Evolutionary conservation across 495 filamentous ascomycete genomes (phyloP), one percentile per base, ranked within the genome.

Genomic region (Neurospora sp.): DNA sequence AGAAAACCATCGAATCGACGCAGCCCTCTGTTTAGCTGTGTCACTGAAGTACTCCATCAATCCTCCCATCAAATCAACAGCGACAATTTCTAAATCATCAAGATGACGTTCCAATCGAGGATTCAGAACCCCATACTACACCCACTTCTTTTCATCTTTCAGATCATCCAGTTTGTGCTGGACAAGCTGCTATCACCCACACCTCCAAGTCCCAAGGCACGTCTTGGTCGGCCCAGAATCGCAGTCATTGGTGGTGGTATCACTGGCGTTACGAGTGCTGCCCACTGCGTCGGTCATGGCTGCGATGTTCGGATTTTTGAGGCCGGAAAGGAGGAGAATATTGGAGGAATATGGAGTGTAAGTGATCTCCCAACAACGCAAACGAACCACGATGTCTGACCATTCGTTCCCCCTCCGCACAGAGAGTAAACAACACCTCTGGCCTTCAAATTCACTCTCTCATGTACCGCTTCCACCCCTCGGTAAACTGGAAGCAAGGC

Each of bases 401-500:
- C 39, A 41, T 3, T n/a, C 12, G 1, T 72, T 48, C 22, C 22
- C 22, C 10, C 4, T 59, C 10, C 31, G 9, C 18, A 20, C 48
- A 93, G 90, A 86, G 88, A 82, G 93, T 95, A 48, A 94, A 94
- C 84, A 92, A 91, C 72, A 94, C 93, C 10, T 93, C 91, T 1
- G 86, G 90, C 53, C 87, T 96, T 0, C 93, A 96, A 75, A 93
- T 96, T 44, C 91, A 96, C 79, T 92, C 90, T 53, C 81, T 94
- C 72, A 94, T 96, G 93, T 96, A 94, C 81, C 88, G 93, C 40
- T 97, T 96, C 80, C 92, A 94, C 73, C 93, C 93, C 0, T 92
- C 91, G 0, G 88, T 96, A 3, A 83, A 84, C 69, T 96, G 92
- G 88, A 82, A 85, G n/a, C 81, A 82, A 16, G 91, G 91, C 59